These are phyloP conservation scores for Scopulariopsis brevicaulis DNA, from an alignment of 2,329 filamentous ascomycete species.

Conservation along the genomic window DNA sequence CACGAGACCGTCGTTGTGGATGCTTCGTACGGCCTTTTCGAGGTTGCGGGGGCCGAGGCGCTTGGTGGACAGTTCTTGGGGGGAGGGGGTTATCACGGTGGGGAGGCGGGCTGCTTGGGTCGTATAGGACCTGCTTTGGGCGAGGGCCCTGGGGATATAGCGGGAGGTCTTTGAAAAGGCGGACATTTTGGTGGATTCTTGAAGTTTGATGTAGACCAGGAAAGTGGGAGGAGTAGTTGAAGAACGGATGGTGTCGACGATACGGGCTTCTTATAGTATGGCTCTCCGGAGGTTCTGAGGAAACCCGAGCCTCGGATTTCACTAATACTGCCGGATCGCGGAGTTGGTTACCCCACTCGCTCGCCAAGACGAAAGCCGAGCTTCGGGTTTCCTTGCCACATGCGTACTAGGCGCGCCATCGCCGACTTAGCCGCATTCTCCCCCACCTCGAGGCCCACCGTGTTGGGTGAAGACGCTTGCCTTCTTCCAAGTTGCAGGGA, in stretches of 20 bases:
- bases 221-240: not conserved
- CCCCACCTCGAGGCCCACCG: too few relatives aligned
- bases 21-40: slow-evolving; percentile 38
- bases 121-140: slow-evolving; percentile 4
- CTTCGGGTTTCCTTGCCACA: not conserved
- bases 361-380: not conserved
- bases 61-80: slow-evolving; percentile 23
- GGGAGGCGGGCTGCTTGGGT: slow-evolving; percentile 9
- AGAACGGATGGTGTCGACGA: not conserved
- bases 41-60: slow-evolving; percentile 35
- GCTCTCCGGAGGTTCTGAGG: too few relatives aligned
- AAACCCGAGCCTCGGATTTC: too few relatives aligned
- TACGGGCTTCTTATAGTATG: not conserved
- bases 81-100: slow-evolving; percentile 21
- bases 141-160: not conserved
- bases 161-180: not conserved
- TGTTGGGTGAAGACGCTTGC: too few relatives aligned
- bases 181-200: not conserved
- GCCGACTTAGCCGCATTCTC: not conserved
- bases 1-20: slow-evolving; percentile 43
- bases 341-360: too few relatives aligned
- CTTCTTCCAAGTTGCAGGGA: too few relatives aligned
- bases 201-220: not conserved
- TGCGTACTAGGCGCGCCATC: not conserved
- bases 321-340: too few relatives aligned